Conservation (phyloP, 1,284 basidiomycete species). For the Dichomitus squalens region DNA sequence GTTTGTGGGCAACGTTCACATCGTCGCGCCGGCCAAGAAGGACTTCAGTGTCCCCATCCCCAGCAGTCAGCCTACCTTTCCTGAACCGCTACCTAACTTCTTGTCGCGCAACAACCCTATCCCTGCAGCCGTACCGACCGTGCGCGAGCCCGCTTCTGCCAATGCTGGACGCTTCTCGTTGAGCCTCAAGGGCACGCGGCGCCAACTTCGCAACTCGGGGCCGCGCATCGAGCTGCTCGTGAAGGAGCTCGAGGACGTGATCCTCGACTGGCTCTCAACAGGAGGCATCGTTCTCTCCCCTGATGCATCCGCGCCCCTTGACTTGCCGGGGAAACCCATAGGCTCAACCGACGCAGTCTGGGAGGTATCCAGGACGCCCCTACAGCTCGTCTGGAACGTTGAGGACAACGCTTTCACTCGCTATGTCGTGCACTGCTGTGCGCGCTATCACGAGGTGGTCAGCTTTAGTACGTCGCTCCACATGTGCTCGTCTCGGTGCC, state of each 20-base stretch:
- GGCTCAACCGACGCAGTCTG: slow-evolving; percentile 55
- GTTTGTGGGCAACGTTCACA: slow-evolving; percentile 71
- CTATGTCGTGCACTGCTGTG: slow-evolving; percentile 80
- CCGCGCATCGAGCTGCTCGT: slow-evolving; percentile 63
- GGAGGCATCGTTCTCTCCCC: slow-evolving; percentile 60
- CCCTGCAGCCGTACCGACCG: slow-evolving; percentile 44
- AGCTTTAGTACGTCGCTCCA: slow-evolving; percentile 69
- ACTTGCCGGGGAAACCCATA: slow-evolving; percentile 46
- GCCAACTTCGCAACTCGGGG: slow-evolving; percentile 62
- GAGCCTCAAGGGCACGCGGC: slow-evolving; percentile 72
- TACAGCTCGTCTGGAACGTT: slow-evolving; percentile 72
- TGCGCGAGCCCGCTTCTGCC: slow-evolving; percentile 53
- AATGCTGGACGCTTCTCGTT: slow-evolving; percentile 76
- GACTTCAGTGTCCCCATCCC: slow-evolving; percentile 56
- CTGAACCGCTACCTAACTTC: slow-evolving; percentile 70
- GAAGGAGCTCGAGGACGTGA: slow-evolving; percentile 62
- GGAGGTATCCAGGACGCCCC: slow-evolving; percentile 66
- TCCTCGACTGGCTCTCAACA: slow-evolving; percentile 60
- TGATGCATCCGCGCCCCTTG: slow-evolving; percentile 37
- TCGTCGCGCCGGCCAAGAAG: slow-evolving; percentile 56
- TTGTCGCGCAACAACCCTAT: slow-evolving; percentile 61
- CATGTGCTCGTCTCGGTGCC: background rate
- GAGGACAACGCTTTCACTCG: slow-evolving; percentile 69
- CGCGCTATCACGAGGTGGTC: slow-evolving; percentile 75
- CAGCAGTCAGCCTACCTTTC: slow-evolving; percentile 60